Evolutionary conservation across 2,329 filamentous ascomycete species (phyloP).

Genomic region (Fusarium pseudonygamai): DNA sequence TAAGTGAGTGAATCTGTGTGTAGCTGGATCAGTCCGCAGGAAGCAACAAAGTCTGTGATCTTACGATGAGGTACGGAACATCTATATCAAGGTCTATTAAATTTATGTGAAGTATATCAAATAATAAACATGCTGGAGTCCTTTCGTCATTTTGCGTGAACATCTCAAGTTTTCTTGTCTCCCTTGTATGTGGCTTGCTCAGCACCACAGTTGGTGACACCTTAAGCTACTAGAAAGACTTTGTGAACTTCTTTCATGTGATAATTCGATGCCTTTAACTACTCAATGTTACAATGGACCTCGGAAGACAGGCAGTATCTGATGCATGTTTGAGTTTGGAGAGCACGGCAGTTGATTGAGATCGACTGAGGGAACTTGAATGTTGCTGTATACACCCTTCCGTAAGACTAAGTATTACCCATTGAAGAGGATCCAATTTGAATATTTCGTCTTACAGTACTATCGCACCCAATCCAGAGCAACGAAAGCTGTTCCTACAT

Average conservation of each 20-base stretch:
- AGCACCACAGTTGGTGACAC: background rate
- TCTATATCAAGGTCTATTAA: background rate
- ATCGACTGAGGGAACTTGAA: background rate
- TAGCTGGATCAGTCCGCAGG: too few relatives aligned
- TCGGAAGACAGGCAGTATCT: background rate
- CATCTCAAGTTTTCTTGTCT: background rate
- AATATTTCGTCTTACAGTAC: background rate
- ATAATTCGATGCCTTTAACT: background rate
- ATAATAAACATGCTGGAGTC: too few relatives aligned
- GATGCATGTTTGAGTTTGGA: background rate
- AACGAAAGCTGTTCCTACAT: background rate
- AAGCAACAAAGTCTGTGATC: too few relatives aligned
- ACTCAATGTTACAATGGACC: background rate
- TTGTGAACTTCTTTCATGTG: background rate
- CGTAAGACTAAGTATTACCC: accelerated
- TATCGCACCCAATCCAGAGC: background rate
- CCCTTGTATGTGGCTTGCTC: background rate
- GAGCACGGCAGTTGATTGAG: background rate
- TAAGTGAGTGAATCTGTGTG: too few relatives aligned
- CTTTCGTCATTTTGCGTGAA: background rate
- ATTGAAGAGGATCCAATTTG: background rate
- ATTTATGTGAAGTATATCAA: too few relatives aligned
- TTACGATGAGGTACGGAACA: too few relatives aligned
- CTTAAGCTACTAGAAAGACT: background rate
- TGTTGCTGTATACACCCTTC: background rate